Conservation (phyloP, 306 rosid species). For the Malus domestica region ASM211411v1 NC_041805.1:3760501-3761000, state of each 20-base stretch:
- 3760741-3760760: not conserved
- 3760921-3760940: not conserved
- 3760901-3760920: not conserved
- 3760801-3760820: not conserved
- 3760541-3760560: not conserved
- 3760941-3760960: not conserved
- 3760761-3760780: not conserved
- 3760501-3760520: not conserved
- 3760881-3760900: not conserved
- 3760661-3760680: too few species aligned
- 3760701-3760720: not conserved
- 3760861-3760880: too few species aligned
- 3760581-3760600: not conserved
- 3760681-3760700: not conserved
- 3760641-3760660: not conserved
- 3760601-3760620: not conserved
- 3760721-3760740: not conserved
- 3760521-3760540: not conserved
- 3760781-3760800: not conserved
- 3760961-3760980: not conserved
- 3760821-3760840: not conserved
- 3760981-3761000: not conserved
- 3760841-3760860: not conserved
- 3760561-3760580: not conserved
- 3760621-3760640: not conserved